Percentiles rank a stretch among this genome's conserved stretches.
Conservation (phyloP, 2,329 filamentous ascomycete species). For the Didymella segeticola region DNA sequence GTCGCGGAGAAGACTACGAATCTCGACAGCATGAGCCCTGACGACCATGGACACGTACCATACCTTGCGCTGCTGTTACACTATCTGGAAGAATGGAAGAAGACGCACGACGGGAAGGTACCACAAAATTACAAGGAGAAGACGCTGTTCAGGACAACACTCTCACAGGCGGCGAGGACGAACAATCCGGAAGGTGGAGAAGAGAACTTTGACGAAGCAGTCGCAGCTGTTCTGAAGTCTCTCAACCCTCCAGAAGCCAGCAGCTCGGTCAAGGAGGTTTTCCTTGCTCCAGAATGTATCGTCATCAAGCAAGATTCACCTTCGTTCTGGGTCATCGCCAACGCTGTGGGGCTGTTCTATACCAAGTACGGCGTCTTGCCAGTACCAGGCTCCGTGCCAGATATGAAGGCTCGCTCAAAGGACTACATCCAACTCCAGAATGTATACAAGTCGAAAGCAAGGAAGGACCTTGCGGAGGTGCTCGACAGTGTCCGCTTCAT, state of each 20-base stretch:
- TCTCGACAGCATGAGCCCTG: slow-evolving; percentile 73
- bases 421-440: slow-evolving; percentile 92
- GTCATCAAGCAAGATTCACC: slow-evolving; percentile 57
- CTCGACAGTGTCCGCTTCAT: slow-evolving; percentile 66
- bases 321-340: slow-evolving; percentile 88
- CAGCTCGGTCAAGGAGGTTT: slow-evolving; percentile 75
- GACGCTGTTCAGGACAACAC: slow-evolving; percentile 75
- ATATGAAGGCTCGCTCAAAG: slow-evolving; percentile 95
- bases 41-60: slow-evolving; percentile 90
- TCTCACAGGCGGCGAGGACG: slow-evolving; percentile 71
- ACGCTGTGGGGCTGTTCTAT: slow-evolving; percentile 80
- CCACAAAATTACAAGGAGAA: slow-evolving; percentile 86
- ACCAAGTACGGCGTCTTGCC: slow-evolving; percentile 75
- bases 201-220: slow-evolving; percentile 96
- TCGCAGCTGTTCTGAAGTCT: slow-evolving; percentile 86
- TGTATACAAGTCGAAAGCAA: slow-evolving; percentile 89
- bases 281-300: slow-evolving; percentile 71
- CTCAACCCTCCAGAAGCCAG: slow-evolving; percentile 73
- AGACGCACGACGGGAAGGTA: slow-evolving; percentile 68
- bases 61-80: slow-evolving; percentile 84
- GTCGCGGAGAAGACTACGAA: slow-evolving; percentile 69
- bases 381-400: slow-evolving; percentile 84
- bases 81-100: slow-evolving; percentile 83
- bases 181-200: slow-evolving; percentile 84
- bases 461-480: slow-evolving; percentile 78